Percentiles rank a stretch among this genome's conserved stretches.
phyloP scores from a whole-genome alignment of 1,284 basidiomycete species.

The Coniferiporia weirii region DNA sequence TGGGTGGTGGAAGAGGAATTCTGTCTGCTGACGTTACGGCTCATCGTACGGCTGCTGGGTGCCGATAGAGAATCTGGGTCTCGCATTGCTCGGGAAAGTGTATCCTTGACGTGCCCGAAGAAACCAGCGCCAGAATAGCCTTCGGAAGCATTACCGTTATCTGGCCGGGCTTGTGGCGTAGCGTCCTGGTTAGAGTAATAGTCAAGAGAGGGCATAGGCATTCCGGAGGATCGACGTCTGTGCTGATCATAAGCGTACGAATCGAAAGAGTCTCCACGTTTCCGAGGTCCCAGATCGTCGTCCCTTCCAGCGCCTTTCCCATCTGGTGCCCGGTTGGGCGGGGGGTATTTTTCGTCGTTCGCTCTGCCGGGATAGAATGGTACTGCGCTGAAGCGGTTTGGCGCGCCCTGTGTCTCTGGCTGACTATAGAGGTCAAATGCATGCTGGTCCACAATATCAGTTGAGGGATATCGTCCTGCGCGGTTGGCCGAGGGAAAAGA shows the following conservation, averaged over 20 bases:
- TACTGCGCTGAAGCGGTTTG: not conserved
- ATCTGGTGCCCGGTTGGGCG: not conserved
- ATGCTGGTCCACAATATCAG: not conserved
- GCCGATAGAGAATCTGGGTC: not conserved
- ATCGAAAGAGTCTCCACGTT: not conserved
- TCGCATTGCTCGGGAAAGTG: not conserved
- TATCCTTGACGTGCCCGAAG: conserved; percentile 4
- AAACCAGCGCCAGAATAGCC: not conserved
- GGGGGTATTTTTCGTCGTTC: not conserved
- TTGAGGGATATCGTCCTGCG: not conserved
- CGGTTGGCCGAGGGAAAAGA: not conserved
- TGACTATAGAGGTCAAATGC: not conserved
- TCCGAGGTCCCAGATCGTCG: not conserved
- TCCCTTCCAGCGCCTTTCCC: not conserved
- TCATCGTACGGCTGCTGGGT: not conserved
- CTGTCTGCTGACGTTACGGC: not conserved
- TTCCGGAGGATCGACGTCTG: not conserved
- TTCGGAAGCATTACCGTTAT: not conserved
- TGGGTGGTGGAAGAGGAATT: not conserved
- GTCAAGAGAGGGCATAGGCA: not conserved
- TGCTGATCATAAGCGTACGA: not conserved
- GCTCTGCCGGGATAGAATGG: not conserved
- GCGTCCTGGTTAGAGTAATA: not conserved
- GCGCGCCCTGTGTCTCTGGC: not conserved
- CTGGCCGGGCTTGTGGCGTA: not conserved